Base-by-base conservation (phyloP, 331 rosid species). In the Pyrus hybrid region DNA sequence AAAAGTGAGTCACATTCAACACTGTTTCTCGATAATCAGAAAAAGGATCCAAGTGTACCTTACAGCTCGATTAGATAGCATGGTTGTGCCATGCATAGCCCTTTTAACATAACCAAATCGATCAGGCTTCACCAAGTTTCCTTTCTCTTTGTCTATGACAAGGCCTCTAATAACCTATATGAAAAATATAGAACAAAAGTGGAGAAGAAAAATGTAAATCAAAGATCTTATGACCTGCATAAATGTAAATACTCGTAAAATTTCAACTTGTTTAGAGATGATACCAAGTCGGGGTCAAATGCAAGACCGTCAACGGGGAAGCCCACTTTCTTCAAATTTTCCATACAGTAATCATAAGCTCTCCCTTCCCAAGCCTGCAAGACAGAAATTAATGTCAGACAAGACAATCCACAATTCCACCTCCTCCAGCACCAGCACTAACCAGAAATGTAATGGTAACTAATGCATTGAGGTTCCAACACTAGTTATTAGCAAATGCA, bases 341-440 rank as follows among this genome's bases (percentile, higher is more conserved):
- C 96, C 99, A 94, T 78, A 80, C 99, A 94, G 82, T 94, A 94
- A 82, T 94, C 99, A 68, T 94, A 94, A 65, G 99, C 99, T 69
- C 91, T 86, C 62, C 98, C 99, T 88, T 94, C 99, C 97, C 99
- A 94, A 81, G 99, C 99, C 97, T 93, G 83, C 41, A 82, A 79
- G 65, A 72, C 20, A 75, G 45, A 63, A 10, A 73, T 51, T 53
- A 37, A 75, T 54, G 28, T 68, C 76, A 84, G 68, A 76, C 30
- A 29, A 29, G 30, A 29, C 22, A 79, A 67, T 68, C 74, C 68
- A 58, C 77, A 73, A 23, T 37, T 9, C 18, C 30, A 12, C 74
- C 26, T 53, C 63, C 26, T 51, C 67, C 18, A 7, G 33, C 66
- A 28, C 45, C 47, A 70, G 18, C 25, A 70, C 20, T 71, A 71